phyloP scores from a whole-genome alignment of 2,329 filamentous ascomycete genomes.

The Pestalotiopsis sp. region DNA sequence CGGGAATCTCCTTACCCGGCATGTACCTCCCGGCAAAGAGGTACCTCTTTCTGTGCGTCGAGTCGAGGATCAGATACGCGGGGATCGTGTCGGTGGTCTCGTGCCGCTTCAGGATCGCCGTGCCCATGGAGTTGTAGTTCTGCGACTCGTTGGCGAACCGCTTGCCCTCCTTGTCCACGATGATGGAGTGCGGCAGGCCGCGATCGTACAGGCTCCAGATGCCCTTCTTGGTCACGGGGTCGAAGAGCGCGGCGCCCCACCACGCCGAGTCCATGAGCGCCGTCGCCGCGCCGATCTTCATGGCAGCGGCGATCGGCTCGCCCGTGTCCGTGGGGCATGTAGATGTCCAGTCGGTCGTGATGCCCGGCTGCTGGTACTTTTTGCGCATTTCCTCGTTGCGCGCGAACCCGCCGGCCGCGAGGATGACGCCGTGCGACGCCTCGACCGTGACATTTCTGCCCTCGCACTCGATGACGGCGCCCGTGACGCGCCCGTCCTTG shows the following conservation, averaged over 20 bases:
- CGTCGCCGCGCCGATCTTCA: conserved; percentile 30
- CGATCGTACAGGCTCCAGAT: conserved; percentile 31
- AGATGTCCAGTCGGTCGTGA: conserved; percentile 28
- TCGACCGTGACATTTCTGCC: conserved; percentile 25
- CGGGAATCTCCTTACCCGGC: neutral
- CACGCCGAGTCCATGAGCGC: conserved; percentile 36
- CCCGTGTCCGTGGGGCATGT: conserved; percentile 28
- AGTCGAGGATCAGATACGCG: conserved; percentile 34
- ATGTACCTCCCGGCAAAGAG: neutral
- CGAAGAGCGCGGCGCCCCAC: conserved; percentile 34
- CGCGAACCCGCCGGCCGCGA: conserved; percentile 38
- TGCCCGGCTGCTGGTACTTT: conserved; percentile 21
- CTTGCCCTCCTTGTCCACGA: conserved; percentile 34
- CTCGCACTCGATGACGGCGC: conserved; percentile 26
- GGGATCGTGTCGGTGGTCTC: conserved; percentile 25
- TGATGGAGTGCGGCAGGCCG: conserved; percentile 34
- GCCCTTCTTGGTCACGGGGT: conserved; percentile 23
- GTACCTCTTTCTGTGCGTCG: conserved; percentile 33
- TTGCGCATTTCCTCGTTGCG: conserved; percentile 32
- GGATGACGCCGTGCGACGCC: conserved; percentile 31
- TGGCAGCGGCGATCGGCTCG: conserved; percentile 29
- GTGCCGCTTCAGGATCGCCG: conserved; percentile 11
- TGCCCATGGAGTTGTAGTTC: conserved; percentile 31
- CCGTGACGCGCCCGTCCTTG: conserved; percentile 23
- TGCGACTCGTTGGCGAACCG: conserved; percentile 38